Evolutionary conservation across 768 basidiomycete genomes (phyloP).

Genomic region (Agrocybe praecox): DNA sequence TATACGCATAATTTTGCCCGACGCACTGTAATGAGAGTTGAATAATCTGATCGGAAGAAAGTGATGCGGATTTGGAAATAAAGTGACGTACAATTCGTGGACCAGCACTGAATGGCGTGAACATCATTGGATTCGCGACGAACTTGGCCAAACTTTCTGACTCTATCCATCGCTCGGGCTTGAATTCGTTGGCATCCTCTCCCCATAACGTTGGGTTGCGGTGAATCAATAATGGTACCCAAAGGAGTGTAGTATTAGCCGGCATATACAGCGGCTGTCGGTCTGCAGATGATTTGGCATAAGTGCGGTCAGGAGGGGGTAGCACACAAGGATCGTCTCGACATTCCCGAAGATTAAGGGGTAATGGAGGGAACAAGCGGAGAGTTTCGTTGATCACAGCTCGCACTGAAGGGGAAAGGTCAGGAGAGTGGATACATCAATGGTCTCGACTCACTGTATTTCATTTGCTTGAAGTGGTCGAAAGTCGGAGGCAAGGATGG

Average conservation of each 20-base stretch:
- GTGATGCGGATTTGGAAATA: background rate
- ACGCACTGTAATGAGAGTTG: constrained; percentile 51
- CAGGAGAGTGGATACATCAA: background rate
- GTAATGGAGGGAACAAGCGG: constrained; percentile 79
- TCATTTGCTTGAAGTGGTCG: constrained; percentile 59
- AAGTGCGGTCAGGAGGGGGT: constrained; percentile 54
- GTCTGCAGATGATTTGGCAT: constrained; percentile 26
- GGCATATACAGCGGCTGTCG: constrained; percentile 60
- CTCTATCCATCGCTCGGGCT: constrained; percentile 79
- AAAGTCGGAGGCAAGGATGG: constrained; percentile 48
- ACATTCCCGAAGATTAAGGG: constrained; percentile 67
- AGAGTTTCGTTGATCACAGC: constrained; percentile 82
- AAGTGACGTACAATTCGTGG: constrained; percentile 52
- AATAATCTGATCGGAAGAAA: background rate
- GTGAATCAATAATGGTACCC: constrained; percentile 65
- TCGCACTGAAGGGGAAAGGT: constrained; percentile 45
- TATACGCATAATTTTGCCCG: constrained; percentile 76
- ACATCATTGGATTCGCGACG: constrained; percentile 67
- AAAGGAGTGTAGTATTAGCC: constrained; percentile 55
- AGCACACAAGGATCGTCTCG: constrained; percentile 50
- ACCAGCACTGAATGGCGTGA: constrained; percentile 73
- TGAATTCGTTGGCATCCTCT: constrained; percentile 72
- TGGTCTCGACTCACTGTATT: constrained; percentile 52
- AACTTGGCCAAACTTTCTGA: constrained; percentile 50
- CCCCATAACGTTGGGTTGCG: constrained; percentile 75